Evolutionary conservation across 1,284 basidiomycete species (phyloP).

Genomic region (Cryptococcus neoformans): DNA sequence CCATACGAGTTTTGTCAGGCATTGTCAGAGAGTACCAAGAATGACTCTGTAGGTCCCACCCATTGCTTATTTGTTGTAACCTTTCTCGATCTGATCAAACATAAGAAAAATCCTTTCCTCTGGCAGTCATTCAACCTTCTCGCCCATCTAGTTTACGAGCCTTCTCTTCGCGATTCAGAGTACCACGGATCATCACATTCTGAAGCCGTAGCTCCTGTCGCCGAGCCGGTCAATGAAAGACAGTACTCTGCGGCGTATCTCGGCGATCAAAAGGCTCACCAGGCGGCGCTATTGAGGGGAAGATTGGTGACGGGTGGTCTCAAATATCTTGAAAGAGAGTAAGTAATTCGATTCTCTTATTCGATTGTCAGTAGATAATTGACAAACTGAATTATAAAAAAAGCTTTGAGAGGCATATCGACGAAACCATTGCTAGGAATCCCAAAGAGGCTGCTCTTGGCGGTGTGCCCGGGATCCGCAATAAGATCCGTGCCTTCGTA

Average conservation of each 20-base stretch:
- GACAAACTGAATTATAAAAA: slow-evolving; percentile 13
- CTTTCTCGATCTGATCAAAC: slow-evolving; percentile 3
- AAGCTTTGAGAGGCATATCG: slow-evolving; percentile 75
- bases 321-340: slow-evolving; percentile 59
- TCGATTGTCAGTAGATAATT: slow-evolving; percentile 9
- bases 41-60: slow-evolving; percentile 22
- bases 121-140: slow-evolving; percentile 47
- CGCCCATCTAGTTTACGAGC: slow-evolving; percentile 51
- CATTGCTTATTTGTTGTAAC: neutral
- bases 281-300: slow-evolving; percentile 26
- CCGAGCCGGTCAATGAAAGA: slow-evolving; percentile 42
- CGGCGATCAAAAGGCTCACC: slow-evolving; percentile 19
- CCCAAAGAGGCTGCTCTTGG: slow-evolving; percentile 85
- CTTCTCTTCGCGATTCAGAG: slow-evolving; percentile 44
- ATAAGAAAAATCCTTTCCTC: slow-evolving; percentile 47
- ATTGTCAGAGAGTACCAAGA: slow-evolving; percentile 34
- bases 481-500: slow-evolving; percentile 84
- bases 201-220: slow-evolving; percentile 2
- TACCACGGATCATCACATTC: slow-evolving; percentile 9
- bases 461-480: slow-evolving; percentile 83
- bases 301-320: slow-evolving; percentile 40
- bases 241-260: slow-evolving; percentile 54
- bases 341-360: slow-evolving; percentile 17
- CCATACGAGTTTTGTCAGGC: slow-evolving; percentile 35
- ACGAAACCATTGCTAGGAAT: slow-evolving; percentile 76